Percentiles rank a stretch among this genome's conserved stretches.
phyloP scores from a whole-genome alignment of 2,329 filamentous ascomycete species.

The Ophiostoma sp. region DNA sequence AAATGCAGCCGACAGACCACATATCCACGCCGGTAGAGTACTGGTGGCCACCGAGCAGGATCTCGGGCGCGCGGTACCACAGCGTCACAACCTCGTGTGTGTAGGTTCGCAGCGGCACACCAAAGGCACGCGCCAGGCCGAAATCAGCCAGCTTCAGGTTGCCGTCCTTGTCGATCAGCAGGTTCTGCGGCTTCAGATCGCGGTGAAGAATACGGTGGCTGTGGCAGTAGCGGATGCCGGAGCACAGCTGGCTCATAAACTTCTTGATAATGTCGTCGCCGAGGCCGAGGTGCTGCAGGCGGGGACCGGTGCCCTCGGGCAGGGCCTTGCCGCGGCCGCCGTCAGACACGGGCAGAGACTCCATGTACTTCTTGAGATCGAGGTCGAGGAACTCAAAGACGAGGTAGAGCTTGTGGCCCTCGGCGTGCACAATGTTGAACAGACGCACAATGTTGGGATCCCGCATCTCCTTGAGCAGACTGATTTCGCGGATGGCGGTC shows the following conservation, averaged over 20 bases:
- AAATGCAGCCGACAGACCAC: conserved; percentile 88
- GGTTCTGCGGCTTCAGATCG: conserved; percentile 80
- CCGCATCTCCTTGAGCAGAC: conserved; percentile 85
- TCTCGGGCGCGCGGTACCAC: conserved; percentile 84
- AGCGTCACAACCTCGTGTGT: conserved; percentile 89
- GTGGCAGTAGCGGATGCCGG: conserved; percentile 79
- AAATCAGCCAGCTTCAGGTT: conserved; percentile 85
- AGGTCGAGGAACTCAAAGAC: conserved; percentile 84
- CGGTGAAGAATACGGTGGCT: conserved; percentile 77
- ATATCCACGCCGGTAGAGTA: conserved; percentile 92
- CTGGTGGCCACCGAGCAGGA: conserved; percentile 77
- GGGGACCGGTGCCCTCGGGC: conserved; percentile 63
- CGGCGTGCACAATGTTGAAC: conserved; percentile 83
- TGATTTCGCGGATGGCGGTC: conserved; percentile 87
- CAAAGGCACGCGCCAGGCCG: conserved; percentile 80
- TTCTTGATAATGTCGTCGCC: conserved; percentile 81
- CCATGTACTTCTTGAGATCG: conserved; percentile 93
- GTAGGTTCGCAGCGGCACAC: conserved; percentile 80
- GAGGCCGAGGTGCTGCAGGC: conserved; percentile 62
- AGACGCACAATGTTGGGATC: conserved; percentile 81
- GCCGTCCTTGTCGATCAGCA: conserved; percentile 77
- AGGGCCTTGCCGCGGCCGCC: conserved; percentile 76
- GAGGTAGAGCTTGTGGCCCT: conserved; percentile 87
- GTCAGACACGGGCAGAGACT: conserved; percentile 72
- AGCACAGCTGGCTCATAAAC: conserved; percentile 80